Percentiles rank a stretch among this genome's conserved stretches.
These are phyloP conservation scores for Penicillium sp. DNA, from an alignment of 2,329 filamentous ascomycete species.

Conservation along the genomic window DNA sequence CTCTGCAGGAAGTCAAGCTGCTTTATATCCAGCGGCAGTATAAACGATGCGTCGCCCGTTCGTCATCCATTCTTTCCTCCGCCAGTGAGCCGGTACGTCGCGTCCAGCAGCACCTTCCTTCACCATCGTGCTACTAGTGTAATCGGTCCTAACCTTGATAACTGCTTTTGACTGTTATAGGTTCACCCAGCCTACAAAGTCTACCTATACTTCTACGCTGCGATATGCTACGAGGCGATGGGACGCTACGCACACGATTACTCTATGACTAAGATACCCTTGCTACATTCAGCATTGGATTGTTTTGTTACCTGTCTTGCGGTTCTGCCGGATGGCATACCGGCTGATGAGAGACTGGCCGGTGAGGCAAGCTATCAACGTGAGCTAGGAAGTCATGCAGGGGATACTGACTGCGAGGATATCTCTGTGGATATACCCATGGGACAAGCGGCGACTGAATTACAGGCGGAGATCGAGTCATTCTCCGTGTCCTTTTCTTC, in stretches of 20 bases:
- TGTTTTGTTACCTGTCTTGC: constrained; percentile 43
- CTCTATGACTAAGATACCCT: constrained; percentile 49
- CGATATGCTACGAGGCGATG: constrained; percentile 52
- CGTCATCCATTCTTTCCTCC: constrained; percentile 35
- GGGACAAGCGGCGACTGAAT: not conserved
- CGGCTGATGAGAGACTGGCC: not conserved
- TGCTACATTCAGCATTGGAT: constrained; percentile 47
- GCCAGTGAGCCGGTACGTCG: constrained; percentile 33
- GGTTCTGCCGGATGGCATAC: constrained; percentile 29
- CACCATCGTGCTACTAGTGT: not conserved
- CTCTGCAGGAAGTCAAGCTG: constrained; percentile 40
- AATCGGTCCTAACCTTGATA: not conserved
- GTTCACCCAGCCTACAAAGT: constrained; percentile 39
- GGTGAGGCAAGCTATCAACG: not conserved
- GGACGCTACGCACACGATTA: constrained; percentile 53
- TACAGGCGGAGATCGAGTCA: not conserved
- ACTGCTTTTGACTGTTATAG: constrained; percentile 24
- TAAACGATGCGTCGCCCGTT: constrained; percentile 45
- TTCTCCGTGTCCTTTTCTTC: constrained; percentile 19
- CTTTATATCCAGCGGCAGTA: constrained; percentile 45
- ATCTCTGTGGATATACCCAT: constrained; percentile 7
- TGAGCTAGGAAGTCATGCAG: not conserved
- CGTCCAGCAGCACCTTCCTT: not conserved
- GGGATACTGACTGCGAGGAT: not conserved
- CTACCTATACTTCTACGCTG: constrained; percentile 54